Evolutionary conservation across 371 early-diverging fungal genomes (phyloP).

Genomic region (Rhizopus delemar): DNA sequence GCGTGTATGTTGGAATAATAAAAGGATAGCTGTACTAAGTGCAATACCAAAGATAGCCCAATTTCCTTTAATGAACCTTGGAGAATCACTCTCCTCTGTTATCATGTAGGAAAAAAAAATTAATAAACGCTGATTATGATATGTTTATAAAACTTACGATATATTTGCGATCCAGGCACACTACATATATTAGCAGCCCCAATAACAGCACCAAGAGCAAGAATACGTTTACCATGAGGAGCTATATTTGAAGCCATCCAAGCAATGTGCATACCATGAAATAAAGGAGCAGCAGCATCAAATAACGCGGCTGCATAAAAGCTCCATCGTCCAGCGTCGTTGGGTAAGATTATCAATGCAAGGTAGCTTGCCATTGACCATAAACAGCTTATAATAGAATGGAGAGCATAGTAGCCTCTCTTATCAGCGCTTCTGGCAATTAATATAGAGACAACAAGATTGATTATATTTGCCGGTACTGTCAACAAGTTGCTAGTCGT

Average conservation of each 20-base stretch:
- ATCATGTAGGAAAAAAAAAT: neutral
- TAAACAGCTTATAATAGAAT: conserved; percentile 39
- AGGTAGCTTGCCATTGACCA: conserved; percentile 50
- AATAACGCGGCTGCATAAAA: conserved; percentile 30
- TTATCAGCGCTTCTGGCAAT: conserved; percentile 48
- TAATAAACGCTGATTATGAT: neutral
- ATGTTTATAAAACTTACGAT: conserved; percentile 15
- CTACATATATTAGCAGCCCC: conserved; percentile 31
- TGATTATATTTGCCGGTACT: conserved; percentile 46
- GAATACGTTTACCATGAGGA: conserved; percentile 29
- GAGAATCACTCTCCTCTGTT: conserved; percentile 32
- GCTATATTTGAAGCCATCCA: conserved; percentile 37
- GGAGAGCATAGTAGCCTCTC: conserved; percentile 45
- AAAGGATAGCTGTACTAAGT: conserved; percentile 18
- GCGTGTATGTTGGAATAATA: conserved; percentile 25
- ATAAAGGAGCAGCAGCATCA: conserved; percentile 32
- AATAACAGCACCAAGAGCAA: conserved; percentile 30
- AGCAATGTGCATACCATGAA: conserved; percentile 51
- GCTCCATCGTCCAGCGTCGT: conserved; percentile 37
- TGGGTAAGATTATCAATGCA: conserved; percentile 41
- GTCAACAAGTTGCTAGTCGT: conserved; percentile 57
- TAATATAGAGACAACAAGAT: conserved; percentile 40
- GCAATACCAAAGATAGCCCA: conserved; percentile 32
- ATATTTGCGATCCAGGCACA: conserved; percentile 35
- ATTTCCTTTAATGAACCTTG: conserved; percentile 39